These are phyloP conservation scores for Meyerozyma carpophila DNA, from an alignment of 1,139 yeast species.

Conservation along the genomic window DNA sequence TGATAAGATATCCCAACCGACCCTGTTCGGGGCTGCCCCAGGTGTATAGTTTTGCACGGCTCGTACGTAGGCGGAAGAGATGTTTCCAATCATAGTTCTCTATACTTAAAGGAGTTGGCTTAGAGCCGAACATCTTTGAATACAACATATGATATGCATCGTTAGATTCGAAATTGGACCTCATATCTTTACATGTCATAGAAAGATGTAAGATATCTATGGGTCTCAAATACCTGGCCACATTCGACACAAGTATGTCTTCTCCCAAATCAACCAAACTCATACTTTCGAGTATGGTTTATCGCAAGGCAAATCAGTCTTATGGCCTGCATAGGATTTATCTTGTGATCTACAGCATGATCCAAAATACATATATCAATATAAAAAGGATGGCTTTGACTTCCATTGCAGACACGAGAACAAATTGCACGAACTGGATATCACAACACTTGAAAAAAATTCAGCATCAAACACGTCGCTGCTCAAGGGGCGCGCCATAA, in stretches of 20 bases:
- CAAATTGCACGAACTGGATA: neutral
- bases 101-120: conserved; percentile 36
- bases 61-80: conserved; percentile 39
- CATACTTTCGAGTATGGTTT: neutral
- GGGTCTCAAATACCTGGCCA: conserved; percentile 34
- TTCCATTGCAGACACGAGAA: neutral
- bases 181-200: conserved; percentile 32
- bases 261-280: conserved; percentile 27
- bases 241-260: conserved; percentile 39
- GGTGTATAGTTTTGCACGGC: conserved; percentile 43
- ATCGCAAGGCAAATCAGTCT: neutral
- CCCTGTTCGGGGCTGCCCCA: conserved; percentile 60
- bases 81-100: conserved; percentile 44
- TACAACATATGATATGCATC: conserved; percentile 44
- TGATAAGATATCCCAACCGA: conserved; percentile 49
- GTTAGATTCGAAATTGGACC: conserved; percentile 19
- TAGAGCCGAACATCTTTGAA: conserved; percentile 43
- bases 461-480: neutral
- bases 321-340: neutral
- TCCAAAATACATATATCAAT: neutral
- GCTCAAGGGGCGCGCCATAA: neutral
- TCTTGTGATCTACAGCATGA: neutral
- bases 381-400: neutral
- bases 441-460: neutral
- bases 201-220: conserved; percentile 45